These are phyloP conservation scores for Colletotrichum sp. DNA, from an alignment of 2,329 filamentous ascomycete species.

Conservation along the genomic window DNA sequence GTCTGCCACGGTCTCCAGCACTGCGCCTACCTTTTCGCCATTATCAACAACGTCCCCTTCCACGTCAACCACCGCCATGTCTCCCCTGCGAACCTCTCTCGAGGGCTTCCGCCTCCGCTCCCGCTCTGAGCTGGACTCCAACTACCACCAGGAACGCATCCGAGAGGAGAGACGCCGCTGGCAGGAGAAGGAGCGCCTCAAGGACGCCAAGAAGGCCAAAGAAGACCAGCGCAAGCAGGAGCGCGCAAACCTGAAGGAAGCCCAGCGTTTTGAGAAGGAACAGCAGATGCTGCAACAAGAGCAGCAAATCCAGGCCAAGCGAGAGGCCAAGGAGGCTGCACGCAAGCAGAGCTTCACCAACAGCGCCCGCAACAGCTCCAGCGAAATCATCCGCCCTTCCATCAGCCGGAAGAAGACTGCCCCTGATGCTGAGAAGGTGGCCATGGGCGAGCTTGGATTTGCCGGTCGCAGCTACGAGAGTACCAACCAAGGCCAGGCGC, in stretches of 20 bases:
- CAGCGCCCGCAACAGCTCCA: constrained; percentile 33
- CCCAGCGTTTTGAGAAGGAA: constrained; percentile 54
- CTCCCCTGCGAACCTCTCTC: constrained; percentile 63
- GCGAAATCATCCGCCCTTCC: constrained; percentile 32
- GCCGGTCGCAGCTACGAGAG: constrained; percentile 53
- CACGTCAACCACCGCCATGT: constrained; percentile 41
- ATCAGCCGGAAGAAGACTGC: constrained; percentile 32
- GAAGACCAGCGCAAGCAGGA: constrained; percentile 64
- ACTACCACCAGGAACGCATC: constrained; percentile 59
- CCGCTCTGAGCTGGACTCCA: constrained; percentile 64
- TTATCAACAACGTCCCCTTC: constrained; percentile 38
- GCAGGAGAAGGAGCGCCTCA: constrained; percentile 64
- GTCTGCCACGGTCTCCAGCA: constrained; percentile 28
- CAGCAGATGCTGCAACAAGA: constrained; percentile 31
- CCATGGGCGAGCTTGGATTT: constrained; percentile 34
- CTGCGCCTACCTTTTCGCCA: constrained; percentile 30
- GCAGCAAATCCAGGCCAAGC: constrained; percentile 1
- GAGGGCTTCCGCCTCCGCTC: constrained; percentile 67
- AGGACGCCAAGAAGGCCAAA: constrained; percentile 67
- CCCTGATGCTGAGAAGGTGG: constrained; percentile 43
- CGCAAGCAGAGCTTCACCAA: constrained; percentile 44
- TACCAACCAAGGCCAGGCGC: constrained; percentile 36
- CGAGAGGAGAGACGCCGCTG: constrained; percentile 68
- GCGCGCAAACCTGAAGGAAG: constrained; percentile 62
- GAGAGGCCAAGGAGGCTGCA: constrained; percentile 26